Evolutionary conservation across 305 asterid species (phyloP), one percentile per base, ranked within the genome.

Genomic region (Solanum hybrid): DNA sequence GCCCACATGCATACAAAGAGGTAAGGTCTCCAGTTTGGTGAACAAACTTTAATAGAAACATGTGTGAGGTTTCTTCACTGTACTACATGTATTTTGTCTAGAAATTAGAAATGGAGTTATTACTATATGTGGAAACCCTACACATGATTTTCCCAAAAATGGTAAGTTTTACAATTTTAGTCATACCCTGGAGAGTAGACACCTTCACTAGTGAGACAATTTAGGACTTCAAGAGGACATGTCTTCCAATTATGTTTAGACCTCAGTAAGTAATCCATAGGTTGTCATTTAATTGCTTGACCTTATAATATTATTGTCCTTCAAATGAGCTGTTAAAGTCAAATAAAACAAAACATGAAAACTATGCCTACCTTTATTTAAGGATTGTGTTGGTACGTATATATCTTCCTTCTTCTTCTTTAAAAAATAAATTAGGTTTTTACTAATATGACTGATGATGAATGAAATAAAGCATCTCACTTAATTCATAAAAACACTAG

Each of bases 21-120:
- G 81, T 78, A 68, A 76, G 91, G 92, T 91, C 89, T 89, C 91
- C 84, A 12, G 17, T 82, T 29, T 31, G 86, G 92, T 81, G 31
- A 89, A 84, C 92, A 91, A 41, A 36, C n/a, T 15, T 88, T 26
- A 29, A 20, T 34, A 88, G 80, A 9, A 88, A 29, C 3, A 13
- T 72, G 45, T 33, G 45, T 26, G 32, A 88, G 76, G 88, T 85
- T 85, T 77, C 84, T 65, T 36, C 88, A 29, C 31, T 20, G 65
- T 88, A 26, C 17, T 26, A 88, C 12, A 39, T 11, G 37, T 87
- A 45, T 80, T 41, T 65, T 78, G 81, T 83, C 79, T 83, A 36
- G 57, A 89, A 76, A 81, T 36, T 34, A 34, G 76, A 75, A 75
- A 88, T 68, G 27, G 27, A 75, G 12, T 37, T n/a, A 90, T 33